Base-by-base conservation (phyloP, 371 early-diverging fungal species). In the Mucor irregularis region DNA sequence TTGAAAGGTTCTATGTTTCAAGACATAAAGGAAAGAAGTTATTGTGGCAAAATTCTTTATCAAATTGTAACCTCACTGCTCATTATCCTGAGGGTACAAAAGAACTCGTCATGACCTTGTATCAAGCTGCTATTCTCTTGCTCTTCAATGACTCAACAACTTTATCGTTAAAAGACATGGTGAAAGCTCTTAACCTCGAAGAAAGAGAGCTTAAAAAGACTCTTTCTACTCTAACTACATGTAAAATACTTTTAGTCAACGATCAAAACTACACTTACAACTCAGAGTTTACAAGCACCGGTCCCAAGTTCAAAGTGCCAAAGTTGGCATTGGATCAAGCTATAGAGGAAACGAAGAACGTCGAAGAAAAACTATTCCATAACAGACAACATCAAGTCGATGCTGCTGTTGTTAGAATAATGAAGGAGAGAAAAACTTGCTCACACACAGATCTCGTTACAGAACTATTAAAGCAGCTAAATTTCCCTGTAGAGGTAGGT, bases 391-490 rank as follows among this genome's bases (percentile, higher is more conserved):
- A 87, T 63, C 87, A 88, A 69, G 79, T 95, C 9, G 98, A 99
- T 61, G 99, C 99, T 4, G 94, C 95, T 0, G 87, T 97, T 66
- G 97, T 96, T 5, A 82, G 98, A 33, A 87, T 97, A 44, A 90
- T 97, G 93, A 99, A 99, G 72, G 80, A 88, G 0, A 81, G 89
- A 28, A 91, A 90, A 69, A 76, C 68, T 22, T 54, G 92, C 21
- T 68, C 74, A 14, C 94, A 94, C 66, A 67, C 70, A 0, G 61
- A 74, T 4, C 73, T 99, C 26, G 69, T 92, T 43, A 78, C 74
- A 21, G 93, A 91, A 57, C 62, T 97, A 9, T 78, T 90, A 48
- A 71, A 74, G 14, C 86, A 88, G 50, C 62, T 95, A 21, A 87
- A 89, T 58, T 97, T 93, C 58, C 83, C 90, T 7, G 70, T 91